Conservation (phyloP, 345 rosid species). For the Microcos paniculata region DNA sequence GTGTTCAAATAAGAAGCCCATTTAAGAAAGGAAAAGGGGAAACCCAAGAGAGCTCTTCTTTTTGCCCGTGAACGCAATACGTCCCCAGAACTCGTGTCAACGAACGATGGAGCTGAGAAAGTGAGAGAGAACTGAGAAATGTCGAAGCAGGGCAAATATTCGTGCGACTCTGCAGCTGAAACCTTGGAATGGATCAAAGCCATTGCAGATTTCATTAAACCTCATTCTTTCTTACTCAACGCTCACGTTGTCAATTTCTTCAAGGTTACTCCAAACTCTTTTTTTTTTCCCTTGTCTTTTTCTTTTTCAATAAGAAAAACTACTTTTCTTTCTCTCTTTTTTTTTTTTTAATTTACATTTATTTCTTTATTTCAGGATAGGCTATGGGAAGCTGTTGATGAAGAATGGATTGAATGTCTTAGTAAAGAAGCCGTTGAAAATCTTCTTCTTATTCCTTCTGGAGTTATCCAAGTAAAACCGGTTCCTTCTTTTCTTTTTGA, state of each 20-base stretch:
- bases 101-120: no score
- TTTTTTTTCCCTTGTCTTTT: not conserved
- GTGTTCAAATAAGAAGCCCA: not conserved
- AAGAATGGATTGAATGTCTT: slow-evolving; percentile 76
- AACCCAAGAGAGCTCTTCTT: no score
- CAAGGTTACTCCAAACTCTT: slow-evolving; percentile 26
- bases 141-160: slow-evolving; percentile 31
- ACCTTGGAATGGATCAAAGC: slow-evolving; percentile 74
- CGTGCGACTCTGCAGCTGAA: slow-evolving; percentile 57
- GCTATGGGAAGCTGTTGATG: slow-evolving; percentile 77
- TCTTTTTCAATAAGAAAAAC: not conserved
- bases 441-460: slow-evolving; percentile 76
- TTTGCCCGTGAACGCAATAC: no score
- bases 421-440: slow-evolving; percentile 53
- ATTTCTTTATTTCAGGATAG: slow-evolving; percentile 38
- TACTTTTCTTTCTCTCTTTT: not conserved
- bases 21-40: not conserved
- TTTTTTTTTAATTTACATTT: not conserved
- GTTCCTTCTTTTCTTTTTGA: not conserved
- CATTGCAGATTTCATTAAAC: slow-evolving; percentile 55
- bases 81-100: no score
- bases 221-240: slow-evolving; percentile 46
- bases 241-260: slow-evolving; percentile 86
- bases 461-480: slow-evolving; percentile 58
- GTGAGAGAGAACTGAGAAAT: not conserved